A percentile compares a stretch with the other conserved stretches of the same genome.
Conservation (phyloP, 2,329 filamentous ascomycete species). For the Pezicula carpinea region DNA sequence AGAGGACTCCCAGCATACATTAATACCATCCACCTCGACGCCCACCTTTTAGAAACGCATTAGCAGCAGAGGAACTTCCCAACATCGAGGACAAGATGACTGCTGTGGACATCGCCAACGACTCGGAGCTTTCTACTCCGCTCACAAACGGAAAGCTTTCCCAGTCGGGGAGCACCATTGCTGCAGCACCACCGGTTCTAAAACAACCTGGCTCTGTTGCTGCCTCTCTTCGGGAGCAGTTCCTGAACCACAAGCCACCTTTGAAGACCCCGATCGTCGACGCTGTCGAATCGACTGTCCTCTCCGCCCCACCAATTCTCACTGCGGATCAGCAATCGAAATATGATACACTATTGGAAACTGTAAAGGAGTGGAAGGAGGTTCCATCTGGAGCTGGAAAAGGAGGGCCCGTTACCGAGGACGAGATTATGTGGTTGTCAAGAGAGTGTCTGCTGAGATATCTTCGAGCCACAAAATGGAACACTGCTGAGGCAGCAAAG, state of each 20-base stretch:
- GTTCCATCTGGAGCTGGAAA: conserved; percentile 54
- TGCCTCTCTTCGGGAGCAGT: conserved; percentile 17
- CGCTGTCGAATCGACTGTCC: conserved; percentile 15
- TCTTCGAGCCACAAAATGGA: conserved; percentile 90
- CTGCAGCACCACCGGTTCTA: too few relatives aligned
- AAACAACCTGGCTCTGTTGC: conserved; percentile 9
- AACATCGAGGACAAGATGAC: too few relatives aligned
- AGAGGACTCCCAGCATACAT: too few relatives aligned
- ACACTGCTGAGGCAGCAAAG: conserved; percentile 66
- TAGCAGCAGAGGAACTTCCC: too few relatives aligned
- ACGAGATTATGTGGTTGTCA: conserved; percentile 85
- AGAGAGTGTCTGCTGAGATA: conserved; percentile 90
- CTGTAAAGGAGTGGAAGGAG: conserved; percentile 66
- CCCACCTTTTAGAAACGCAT: too few relatives aligned
- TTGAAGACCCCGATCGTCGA: conserved; percentile 33
- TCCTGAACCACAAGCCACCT: conserved; percentile 27
- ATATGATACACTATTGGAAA: conserved; percentile 71
- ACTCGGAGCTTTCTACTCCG: too few relatives aligned
- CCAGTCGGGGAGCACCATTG: too few relatives aligned
- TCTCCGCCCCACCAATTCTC: conserved; percentile 53
- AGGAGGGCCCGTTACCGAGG: conserved; percentile 64
- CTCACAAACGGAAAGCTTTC: too few relatives aligned
- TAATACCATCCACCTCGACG: too few relatives aligned
- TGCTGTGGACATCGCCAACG: too few relatives aligned
- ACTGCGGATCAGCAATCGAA: conserved; percentile 75